Evolutionary conservation across 2,329 filamentous ascomycete species (phyloP).

Genomic region (Periglandula ipomoeae): DNA sequence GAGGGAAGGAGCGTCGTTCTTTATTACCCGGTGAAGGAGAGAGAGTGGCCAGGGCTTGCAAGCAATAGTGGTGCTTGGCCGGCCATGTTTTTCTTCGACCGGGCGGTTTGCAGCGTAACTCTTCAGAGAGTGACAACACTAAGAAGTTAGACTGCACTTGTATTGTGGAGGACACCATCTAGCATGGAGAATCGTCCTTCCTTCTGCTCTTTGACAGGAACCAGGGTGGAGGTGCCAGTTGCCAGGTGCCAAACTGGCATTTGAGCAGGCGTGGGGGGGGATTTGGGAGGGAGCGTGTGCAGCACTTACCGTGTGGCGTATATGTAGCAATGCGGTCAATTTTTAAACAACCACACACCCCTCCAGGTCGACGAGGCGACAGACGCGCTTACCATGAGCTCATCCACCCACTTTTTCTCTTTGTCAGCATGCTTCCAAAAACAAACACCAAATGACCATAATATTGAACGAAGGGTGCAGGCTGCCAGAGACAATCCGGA

Average conservation of each 20-base stretch:
- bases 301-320: no score
- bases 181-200: no score
- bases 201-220: no score
- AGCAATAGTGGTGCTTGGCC: no score
- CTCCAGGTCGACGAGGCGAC: not conserved
- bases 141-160: no score
- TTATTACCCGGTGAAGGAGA: no score
- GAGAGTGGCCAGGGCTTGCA: no score
- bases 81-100: no score
- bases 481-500: not conserved
- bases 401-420: not conserved
- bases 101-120: no score
- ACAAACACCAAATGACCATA: not conserved
- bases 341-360: not conserved
- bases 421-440: conserved; percentile 3
- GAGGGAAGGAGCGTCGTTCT: no score
- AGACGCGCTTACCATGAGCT: conserved; percentile 5
- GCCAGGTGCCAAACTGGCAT: not conserved
- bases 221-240: not conserved
- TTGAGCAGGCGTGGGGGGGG: not conserved
- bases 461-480: not conserved
- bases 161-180: no score
- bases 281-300: not conserved
- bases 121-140: no score
- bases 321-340: not conserved